Evolutionary conservation across 768 basidiomycete species (phyloP).

Genomic region (Phlegmacium glaucopus): DNA sequence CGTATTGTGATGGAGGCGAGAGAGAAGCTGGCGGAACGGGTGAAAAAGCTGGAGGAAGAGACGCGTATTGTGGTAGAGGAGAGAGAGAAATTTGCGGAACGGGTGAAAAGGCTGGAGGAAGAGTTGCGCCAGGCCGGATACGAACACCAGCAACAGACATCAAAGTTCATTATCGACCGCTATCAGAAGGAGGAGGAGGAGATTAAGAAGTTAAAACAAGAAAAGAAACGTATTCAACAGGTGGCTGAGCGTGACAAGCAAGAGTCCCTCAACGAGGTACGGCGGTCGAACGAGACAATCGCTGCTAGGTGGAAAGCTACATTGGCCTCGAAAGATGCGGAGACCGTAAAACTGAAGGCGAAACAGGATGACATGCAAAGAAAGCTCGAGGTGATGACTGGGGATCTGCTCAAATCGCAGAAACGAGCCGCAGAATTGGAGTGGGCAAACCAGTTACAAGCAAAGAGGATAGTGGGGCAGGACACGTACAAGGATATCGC

Average conservation of each 20-base stretch:
- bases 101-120: background rate
- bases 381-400: background rate
- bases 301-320: too few species aligned
- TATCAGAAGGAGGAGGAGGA: slow-evolving; percentile 3
- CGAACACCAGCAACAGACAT: background rate
- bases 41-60: too few species aligned
- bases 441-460: background rate
- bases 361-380: background rate
- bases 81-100: background rate
- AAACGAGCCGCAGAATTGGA: slow-evolving; percentile 1
- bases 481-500: too few species aligned
- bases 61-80: too few species aligned
- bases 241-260: too few species aligned
- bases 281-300: too few species aligned
- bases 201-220: background rate
- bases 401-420: slow-evolving; percentile 5
- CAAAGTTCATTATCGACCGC: background rate
- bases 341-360: slow-evolving; percentile 1
- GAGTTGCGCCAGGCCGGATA: background rate
- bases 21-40: too few species aligned
- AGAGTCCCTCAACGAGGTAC: too few species aligned
- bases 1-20: background rate
- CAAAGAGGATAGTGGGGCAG: too few species aligned
- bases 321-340: too few species aligned
- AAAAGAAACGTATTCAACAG: background rate